These are phyloP conservation scores for Ganoderma lingzhi DNA, from an alignment of 1,284 basidiomycete genomes.

Conservation along the genomic window DNA sequence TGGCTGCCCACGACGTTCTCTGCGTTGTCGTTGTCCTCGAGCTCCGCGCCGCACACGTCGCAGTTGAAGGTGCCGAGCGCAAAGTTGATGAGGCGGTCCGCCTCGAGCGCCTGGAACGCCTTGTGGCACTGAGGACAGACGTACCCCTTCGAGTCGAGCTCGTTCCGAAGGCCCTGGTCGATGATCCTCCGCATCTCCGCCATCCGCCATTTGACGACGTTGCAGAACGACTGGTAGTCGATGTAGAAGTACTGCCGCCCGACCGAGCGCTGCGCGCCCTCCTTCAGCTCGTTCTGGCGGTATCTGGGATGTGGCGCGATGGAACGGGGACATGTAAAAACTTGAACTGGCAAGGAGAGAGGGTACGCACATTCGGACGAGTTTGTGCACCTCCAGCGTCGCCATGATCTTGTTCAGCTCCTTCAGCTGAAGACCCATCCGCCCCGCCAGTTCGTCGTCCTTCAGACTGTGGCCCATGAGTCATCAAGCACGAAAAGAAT, in stretches of 20 bases:
- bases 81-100: constrained; percentile 83
- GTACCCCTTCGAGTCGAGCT: constrained; percentile 96
- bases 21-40: constrained; percentile 92
- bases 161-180: constrained; percentile 90
- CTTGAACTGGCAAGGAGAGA: background rate
- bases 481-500: constrained; percentile 17
- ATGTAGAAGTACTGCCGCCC: constrained; percentile 95
- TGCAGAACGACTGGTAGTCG: constrained; percentile 94
- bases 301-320: constrained; percentile 54
- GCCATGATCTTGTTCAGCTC: constrained; percentile 94
- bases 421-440: constrained; percentile 90
- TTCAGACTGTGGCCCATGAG: constrained; percentile 67
- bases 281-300: constrained; percentile 87
- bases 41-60: constrained; percentile 81
- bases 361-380: constrained; percentile 80
- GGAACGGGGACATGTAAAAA: background rate
- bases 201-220: constrained; percentile 97
- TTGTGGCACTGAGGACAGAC: constrained; percentile 91
- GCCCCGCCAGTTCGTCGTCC: constrained; percentile 90
- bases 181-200: constrained; percentile 94
- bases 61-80: constrained; percentile 70
- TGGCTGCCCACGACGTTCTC: constrained; percentile 86
- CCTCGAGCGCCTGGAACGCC: constrained; percentile 88
- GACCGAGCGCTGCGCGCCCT: constrained; percentile 82
- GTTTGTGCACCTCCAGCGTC: constrained; percentile 83